Evolutionary conservation across 1,139 yeast species (phyloP), one percentile per base, ranked within the genome.

Genomic region (Scheffersomyces insectosa): DNA sequence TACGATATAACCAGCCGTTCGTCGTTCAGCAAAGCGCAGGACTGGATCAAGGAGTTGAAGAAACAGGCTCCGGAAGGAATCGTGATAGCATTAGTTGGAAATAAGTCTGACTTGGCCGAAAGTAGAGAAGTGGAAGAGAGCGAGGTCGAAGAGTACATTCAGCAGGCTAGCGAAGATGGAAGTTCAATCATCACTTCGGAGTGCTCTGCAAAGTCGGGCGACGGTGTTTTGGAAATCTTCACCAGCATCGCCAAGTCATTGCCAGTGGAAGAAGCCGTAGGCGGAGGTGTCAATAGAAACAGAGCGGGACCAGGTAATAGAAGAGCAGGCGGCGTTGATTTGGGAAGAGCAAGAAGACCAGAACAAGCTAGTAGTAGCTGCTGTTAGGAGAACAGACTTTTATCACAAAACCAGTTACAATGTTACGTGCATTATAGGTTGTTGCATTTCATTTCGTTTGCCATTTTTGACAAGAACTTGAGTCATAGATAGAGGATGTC

Each of bases 31-130:
- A 85, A 93, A 59, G 99, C 99, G 1, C 91, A 90, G 62, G 86
- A 89, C 41, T 95, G 99, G 99, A 89, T 93, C 43, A 87, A 87
- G 59, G 99, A 95, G 68, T 77, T 95, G 52, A 91, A 89, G 68
- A 87, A 88, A 57, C 97, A 91, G 62, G 96, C 96, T 3, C 80
- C 82, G 39, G 87, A 84, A 47, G 87, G 88, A 43, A 85, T 93
- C 42, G 85, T 91, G 37, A 62, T 70, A 5, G 55, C 60, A 11
- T 51, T 71, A 38, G 63, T 70, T 28, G 77, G 76, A n/a, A 71
- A 70, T 42, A 71, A 71, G 46, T 59, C 82, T 1, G 98, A 93
- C 72, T 68, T 91, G 52, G 69, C 64, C 9, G 77, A 67, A 1
- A 72, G 68, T 23, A 72, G 64, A 72, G 95, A 63, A 73, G 76